Base-by-base conservation (phyloP, 345 rosid species). In the Eucalyptus grandis region DNA sequence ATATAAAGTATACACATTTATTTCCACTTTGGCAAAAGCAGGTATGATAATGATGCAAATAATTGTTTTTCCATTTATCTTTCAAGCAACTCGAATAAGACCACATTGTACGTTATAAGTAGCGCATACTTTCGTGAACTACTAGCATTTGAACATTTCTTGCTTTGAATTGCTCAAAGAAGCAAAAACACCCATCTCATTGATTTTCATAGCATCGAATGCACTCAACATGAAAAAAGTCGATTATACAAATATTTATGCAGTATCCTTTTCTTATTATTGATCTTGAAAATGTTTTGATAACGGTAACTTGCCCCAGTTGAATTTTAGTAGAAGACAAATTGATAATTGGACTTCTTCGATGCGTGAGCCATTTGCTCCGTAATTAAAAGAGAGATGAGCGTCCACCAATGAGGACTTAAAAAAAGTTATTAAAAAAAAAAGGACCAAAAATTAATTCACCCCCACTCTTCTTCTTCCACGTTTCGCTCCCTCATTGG, bases 11-110 rank as follows among this genome's bases (percentile, higher is more conserved):
- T 17, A 31, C 24, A 16, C 44, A 31, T 69, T 31, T 34, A 34
- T 1, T 17, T 21, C 14, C 24, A 69, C 22, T 34, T 17, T 34
- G 14, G 14, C 26, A 72, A 72, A 34, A 17, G 1, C 1, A 0
- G 10, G 13, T 69, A 19, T 0, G 14, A 17, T 34, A 5, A 34
- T 12, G 44, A 19, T 1, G 3, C 46, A 34, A 17, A 34, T 16
- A 34, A 17, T 34, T 17, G 4, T 9, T 69, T 69, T 34, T 1
- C 81, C 13, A 69, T 69, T 37, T 17, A 34, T 17, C 4, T 69
- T 69, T 34, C 0, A 0, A 69, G 81, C 81, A 69, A 17, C 3
- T 69, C 17, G 26, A 69, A 69, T 16, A 9, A 31, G 26, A 69
- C 4, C 44, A 37, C 24, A 34, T 69, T 17, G 44, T 22, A 17